Evolutionary conservation across 1,284 basidiomycete species (phyloP), one percentile per base, ranked within the genome.

Genomic region (Marasmius tenuissimus): DNA sequence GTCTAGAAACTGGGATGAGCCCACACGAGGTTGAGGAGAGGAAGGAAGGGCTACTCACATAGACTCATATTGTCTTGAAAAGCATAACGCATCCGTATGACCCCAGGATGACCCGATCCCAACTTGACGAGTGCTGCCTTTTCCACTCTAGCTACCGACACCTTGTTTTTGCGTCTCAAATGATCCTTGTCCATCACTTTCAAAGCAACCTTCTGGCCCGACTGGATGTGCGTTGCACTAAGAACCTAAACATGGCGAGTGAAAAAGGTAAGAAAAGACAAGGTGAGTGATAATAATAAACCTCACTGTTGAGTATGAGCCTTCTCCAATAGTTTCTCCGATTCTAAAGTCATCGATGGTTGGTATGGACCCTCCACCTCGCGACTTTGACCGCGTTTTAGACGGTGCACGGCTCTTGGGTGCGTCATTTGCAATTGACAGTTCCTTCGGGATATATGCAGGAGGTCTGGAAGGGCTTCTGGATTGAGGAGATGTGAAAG

Each of bases 51-150:
- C n/a, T 3, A 83, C 89, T 80, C 73, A 95, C 93, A 96, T 58
- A 96, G 79, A 72, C 89, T 90, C 78, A 85, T 88, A 27, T 87
- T 82, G 71, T 96, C 94, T 65, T 94, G 93, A 71, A 96, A 96
- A 1, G 93, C 88, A 76, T 86, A 92, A 69, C 91, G 87, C 38
- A 96, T 75, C 57, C 86, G 85, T 18, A 96, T 88, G 60, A 96
- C 86, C 1, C 94, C 94, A 1, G 92, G 92, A 77, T 96, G 93
- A 10, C 85, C 85, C 22, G 82, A 78, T 12, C 86, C 85, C 39
- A 92, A 77, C 27, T 81, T 78, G 40, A 89, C 73, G 34, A 81
- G 78, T 1, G 85, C 84, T 68, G 85, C 84, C 72, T 87, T 85
- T 79, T 91, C 87, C 2, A 87, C 83, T 27, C 85, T 75, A 22